phyloP scores from a whole-genome alignment of 768 basidiomycete genomes.

The Rhizopogon salebrosus region DNA sequence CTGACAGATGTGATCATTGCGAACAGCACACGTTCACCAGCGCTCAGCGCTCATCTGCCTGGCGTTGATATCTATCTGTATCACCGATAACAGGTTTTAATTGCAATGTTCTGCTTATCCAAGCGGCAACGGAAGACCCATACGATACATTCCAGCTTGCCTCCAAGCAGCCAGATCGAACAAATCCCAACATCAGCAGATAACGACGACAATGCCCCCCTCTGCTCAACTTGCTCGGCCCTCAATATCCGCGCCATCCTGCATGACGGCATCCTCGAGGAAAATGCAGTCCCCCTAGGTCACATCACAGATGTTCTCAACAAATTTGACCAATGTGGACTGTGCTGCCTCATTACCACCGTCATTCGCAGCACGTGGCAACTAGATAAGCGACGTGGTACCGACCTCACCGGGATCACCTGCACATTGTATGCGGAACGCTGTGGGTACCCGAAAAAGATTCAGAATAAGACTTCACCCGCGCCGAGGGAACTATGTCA shows the following conservation, averaged over 20 bases:
- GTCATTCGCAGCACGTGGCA: neutral
- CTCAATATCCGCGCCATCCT: neutral
- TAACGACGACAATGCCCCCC: neutral
- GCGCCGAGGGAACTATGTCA: neutral
- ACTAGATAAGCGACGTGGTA: neutral
- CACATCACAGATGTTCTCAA: neutral
- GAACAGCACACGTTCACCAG: no score
- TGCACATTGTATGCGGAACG: neutral
- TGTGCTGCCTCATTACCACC: neutral
- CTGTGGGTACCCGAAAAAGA: neutral
- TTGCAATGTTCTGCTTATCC: no score
- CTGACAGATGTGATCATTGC: no score
- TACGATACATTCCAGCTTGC: no score
- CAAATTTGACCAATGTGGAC: neutral
- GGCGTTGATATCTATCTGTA: no score
- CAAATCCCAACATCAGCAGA: no score
- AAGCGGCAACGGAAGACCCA: no score
- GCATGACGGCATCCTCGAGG: neutral
- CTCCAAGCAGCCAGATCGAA: no score
- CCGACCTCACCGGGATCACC: neutral
- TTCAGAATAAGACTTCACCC: neutral
- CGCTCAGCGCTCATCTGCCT: no score
- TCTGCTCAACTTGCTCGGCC: slow-evolving; percentile 1
- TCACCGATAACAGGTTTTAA: no score
- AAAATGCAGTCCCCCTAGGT: neutral